Evolutionary conservation across 192 early-diverging fungal genomes (phyloP).

Genomic region (Coemansia sp.): DNA sequence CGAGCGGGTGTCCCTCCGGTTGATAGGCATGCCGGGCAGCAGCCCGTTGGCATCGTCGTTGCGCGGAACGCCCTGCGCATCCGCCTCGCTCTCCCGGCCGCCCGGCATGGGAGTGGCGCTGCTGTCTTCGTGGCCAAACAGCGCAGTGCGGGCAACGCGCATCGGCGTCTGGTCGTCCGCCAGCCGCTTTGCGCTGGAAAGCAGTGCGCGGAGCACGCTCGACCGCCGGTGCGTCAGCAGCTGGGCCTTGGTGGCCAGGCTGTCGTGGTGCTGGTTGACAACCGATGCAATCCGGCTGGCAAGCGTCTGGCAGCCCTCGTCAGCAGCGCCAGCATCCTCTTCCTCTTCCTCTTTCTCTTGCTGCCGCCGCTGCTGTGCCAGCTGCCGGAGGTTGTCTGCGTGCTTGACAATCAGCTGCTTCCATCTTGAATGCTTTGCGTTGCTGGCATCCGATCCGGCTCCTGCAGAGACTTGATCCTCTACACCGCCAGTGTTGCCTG

Average conservation of each 20-base stretch:
- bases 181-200: constrained; percentile 35
- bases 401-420: constrained; percentile 43
- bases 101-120: constrained; percentile 19
- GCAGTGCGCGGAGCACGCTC: constrained; percentile 19
- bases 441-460: background rate
- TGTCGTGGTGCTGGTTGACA: constrained; percentile 26
- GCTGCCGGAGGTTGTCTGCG: constrained; percentile 24
- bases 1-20: constrained; percentile 29
- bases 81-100: background rate
- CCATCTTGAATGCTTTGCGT: constrained; percentile 19
- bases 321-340: too few species aligned
- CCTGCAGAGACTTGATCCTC: background rate
- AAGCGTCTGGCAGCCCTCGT: constrained; percentile 5
- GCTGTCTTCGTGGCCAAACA: constrained; percentile 44
- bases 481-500: background rate
- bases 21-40: constrained; percentile 38
- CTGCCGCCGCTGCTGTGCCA: constrained; percentile 14
- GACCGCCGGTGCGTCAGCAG: constrained; percentile 14
- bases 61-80: constrained; percentile 14
- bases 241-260: constrained; percentile 18
- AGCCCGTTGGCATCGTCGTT: constrained; percentile 39
- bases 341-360: background rate
- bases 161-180: constrained; percentile 26
- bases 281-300: constrained; percentile 25
- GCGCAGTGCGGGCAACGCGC: constrained; percentile 33